A percentile compares a stretch with the other conserved stretches of the same genome.
Conservation (phyloP, 1,139 yeast genomes). For the Yamadazyma buinensis region DNA sequence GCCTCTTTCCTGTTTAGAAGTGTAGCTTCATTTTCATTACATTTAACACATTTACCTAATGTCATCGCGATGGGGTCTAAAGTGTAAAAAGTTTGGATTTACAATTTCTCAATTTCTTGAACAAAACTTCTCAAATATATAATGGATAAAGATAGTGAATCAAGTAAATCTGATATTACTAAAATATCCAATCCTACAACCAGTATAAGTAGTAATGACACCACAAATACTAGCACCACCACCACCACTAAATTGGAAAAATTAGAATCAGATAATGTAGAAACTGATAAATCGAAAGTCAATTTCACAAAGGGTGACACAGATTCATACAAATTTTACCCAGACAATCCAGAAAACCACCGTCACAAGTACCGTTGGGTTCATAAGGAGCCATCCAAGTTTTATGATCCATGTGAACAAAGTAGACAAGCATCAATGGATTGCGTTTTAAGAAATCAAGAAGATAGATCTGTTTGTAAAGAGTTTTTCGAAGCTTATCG, state of each 20-base stretch:
- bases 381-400: conserved; percentile 75
- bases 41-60: conserved; percentile 29
- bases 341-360: conserved; percentile 71
- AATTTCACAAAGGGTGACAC: conserved; percentile 55
- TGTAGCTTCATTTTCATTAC: conserved; percentile 45
- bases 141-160: no score
- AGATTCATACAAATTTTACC: conserved; percentile 67
- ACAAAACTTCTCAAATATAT: no score
- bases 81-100: no score
- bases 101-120: no score
- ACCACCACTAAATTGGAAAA: no score
- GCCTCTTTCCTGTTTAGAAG: conserved; percentile 64
- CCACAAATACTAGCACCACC: background rate
- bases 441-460: conserved; percentile 75
- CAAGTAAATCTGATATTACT: no score
- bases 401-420: conserved; percentile 90
- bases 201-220: background rate
- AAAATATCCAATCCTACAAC: no score
- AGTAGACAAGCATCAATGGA: conserved; percentile 81
- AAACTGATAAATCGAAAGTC: conserved; percentile 44
- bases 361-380: conserved; percentile 59
- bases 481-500: conserved; percentile 90
- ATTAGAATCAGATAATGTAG: conserved; percentile 15
- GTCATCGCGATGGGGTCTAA: conserved; percentile 3
- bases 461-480: conserved; percentile 67